Evolutionary conservation across 768 basidiomycete species (phyloP).

Genomic region (Mycena vulgaris): DNA sequence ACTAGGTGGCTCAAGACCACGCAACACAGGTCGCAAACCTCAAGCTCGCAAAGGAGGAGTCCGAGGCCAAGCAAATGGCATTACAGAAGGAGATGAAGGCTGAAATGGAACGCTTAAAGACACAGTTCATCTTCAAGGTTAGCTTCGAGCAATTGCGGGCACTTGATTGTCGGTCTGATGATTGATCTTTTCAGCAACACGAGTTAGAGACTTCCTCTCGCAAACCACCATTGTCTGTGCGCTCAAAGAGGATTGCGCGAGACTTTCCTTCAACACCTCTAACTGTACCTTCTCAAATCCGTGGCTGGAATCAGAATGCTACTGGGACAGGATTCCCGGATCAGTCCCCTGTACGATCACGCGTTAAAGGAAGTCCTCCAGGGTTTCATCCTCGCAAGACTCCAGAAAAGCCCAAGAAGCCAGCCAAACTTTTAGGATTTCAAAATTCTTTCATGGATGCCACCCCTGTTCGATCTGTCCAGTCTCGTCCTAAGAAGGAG

Average conservation of each 20-base stretch:
- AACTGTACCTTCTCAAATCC: constrained; percentile 57
- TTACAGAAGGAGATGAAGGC: constrained; percentile 75
- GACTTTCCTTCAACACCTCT: constrained; percentile 60
- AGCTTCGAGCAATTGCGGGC: constrained; percentile 37
- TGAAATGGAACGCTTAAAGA: constrained; percentile 79
- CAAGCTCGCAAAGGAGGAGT: constrained; percentile 72
- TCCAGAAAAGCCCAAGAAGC: constrained; percentile 52
- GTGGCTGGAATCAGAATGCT: constrained; percentile 50
- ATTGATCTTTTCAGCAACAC: constrained; percentile 80
- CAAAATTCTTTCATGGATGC: constrained; percentile 67
- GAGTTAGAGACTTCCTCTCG: constrained; percentile 73
- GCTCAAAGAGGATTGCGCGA: constrained; percentile 55
- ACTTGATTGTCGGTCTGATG: constrained; percentile 22
- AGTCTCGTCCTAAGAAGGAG: constrained; percentile 32
- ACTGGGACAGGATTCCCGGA: constrained; percentile 34
- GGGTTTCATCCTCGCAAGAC: constrained; percentile 45
- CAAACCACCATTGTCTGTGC: constrained; percentile 63
- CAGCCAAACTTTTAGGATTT: constrained; percentile 64
- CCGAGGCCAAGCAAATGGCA: constrained; percentile 68
- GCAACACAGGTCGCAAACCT: constrained; percentile 69
- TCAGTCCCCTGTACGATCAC: constrained; percentile 52
- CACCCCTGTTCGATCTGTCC: constrained; percentile 51
- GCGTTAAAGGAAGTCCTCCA: constrained; percentile 43
- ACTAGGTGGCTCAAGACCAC: constrained; percentile 72
- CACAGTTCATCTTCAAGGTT: constrained; percentile 80